Evolutionary conservation across 2,329 filamentous ascomycete species (phyloP).

Genomic region (Alternaria sp.): DNA sequence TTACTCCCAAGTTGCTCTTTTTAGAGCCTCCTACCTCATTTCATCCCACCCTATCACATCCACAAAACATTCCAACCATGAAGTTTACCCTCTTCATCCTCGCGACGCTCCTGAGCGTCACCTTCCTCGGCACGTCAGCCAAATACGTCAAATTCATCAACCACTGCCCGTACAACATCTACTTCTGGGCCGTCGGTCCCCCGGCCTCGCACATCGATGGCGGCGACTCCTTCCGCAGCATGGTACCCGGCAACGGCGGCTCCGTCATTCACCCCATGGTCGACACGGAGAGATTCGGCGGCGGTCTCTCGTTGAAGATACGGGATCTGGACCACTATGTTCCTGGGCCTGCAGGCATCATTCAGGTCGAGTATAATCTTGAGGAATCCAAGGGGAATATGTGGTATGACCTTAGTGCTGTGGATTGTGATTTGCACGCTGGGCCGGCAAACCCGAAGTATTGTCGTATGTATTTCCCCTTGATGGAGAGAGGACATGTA

Average conservation of each 20-base stretch:
- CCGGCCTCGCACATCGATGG: neutral
- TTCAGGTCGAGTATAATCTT: slow-evolving; percentile 33
- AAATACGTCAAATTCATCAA: slow-evolving; percentile 26
- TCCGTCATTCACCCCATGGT: slow-evolving; percentile 17
- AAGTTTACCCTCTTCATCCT: neutral
- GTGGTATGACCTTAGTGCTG: slow-evolving; percentile 33
- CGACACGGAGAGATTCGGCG: slow-evolving; percentile 5
- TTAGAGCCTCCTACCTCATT: neutral
- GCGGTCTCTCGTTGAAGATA: slow-evolving; percentile 30
- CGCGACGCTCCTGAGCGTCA: neutral
- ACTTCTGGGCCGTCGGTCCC: slow-evolving; percentile 28
- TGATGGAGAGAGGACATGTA: neutral
- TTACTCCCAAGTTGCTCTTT: neutral
- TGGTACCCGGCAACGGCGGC: slow-evolving; percentile 14
- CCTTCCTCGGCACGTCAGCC: neutral
- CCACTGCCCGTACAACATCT: slow-evolving; percentile 30
- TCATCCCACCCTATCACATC: neutral
- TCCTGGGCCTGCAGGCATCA: slow-evolving; percentile 24
- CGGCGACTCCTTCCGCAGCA: slow-evolving; percentile 10
- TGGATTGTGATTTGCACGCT: slow-evolving; percentile 20
- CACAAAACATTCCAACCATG: neutral
- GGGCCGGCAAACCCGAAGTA: slow-evolving; percentile 17
- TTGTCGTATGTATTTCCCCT: slow-evolving; percentile 16
- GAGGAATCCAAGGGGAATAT: slow-evolving; percentile 8
- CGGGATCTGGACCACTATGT: slow-evolving; percentile 27